phyloP scores from a whole-genome alignment of 176 grass and related monocot species.

The Urochloa ruziziensis region DNA sequence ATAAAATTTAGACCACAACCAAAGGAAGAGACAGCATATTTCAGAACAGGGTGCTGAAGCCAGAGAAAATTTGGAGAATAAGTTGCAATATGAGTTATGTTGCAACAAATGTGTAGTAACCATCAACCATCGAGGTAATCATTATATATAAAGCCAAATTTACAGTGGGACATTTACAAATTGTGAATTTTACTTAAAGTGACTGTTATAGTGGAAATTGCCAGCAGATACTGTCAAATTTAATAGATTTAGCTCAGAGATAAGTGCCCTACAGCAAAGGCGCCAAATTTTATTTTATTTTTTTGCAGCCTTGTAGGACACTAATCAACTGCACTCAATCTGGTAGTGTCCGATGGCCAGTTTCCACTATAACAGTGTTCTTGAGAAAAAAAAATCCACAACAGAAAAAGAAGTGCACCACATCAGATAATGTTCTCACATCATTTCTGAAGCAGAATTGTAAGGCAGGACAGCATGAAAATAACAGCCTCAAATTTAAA shows the following conservation, averaged over 20 bases:
- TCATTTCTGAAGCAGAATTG: not conserved
- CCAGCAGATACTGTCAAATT: not conserved
- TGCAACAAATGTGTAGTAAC: not conserved
- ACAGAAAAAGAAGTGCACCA: not conserved
- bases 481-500: not conserved
- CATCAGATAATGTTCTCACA: not conserved
- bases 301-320: not conserved
- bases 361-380: not conserved
- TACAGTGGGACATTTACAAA: not conserved
- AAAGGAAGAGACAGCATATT: not conserved
- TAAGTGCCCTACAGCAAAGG: not conserved
- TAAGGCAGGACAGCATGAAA: not conserved
- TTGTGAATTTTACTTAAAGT: not conserved
- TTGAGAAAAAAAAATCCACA: not conserved
- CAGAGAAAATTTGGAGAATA: not conserved
- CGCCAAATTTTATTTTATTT: too few species aligned
- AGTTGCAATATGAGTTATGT: not conserved
- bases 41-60: not conserved
- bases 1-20: not conserved
- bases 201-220: not conserved
- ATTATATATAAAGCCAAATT: not conserved
- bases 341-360: not conserved
- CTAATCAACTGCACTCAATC: not conserved
- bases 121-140: not conserved
- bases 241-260: not conserved